A percentile compares a stretch with the other conserved stretches of the same genome.
phyloP scores from a whole-genome alignment of 352 stramenopile genomes.

The Pythium sp. region DNA sequence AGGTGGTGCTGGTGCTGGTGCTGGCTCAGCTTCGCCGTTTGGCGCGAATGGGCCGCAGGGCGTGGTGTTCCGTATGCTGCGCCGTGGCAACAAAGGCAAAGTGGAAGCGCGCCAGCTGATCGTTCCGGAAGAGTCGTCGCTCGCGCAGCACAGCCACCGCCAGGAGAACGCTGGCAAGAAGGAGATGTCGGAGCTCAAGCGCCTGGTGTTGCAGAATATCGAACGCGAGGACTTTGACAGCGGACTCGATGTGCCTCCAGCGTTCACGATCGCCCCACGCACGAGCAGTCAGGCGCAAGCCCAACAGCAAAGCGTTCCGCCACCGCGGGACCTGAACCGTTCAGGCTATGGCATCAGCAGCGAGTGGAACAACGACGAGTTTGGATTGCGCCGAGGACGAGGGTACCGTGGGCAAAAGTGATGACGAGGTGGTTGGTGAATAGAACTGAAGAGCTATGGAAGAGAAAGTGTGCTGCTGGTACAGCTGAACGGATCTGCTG shows the following conservation, averaged over 20 bases:
- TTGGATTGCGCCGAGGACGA: conserved; percentile 63
- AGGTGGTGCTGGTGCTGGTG: neutral
- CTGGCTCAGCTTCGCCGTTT: conserved; percentile 18
- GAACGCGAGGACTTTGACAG: conserved; percentile 79
- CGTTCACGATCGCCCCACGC: conserved; percentile 14
- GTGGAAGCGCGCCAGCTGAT: conserved; percentile 93
- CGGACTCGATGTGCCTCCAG: conserved; percentile 8
- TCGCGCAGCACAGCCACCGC: conserved; percentile 89
- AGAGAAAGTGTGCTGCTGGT: no score
- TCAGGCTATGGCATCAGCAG: conserved; percentile 59
- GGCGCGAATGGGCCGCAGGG: conserved; percentile 33
- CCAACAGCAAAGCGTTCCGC: conserved; percentile 15
- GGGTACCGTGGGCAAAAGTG: conserved; percentile 67
- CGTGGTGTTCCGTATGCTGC: conserved; percentile 93
- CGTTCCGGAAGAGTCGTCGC: conserved; percentile 91
- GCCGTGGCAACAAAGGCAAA: conserved; percentile 96
- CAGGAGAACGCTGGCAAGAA: conserved; percentile 86
- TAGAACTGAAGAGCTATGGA: neutral
- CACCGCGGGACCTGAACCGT: conserved; percentile 29
- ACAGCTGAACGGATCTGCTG: neutral
- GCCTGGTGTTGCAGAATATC: conserved; percentile 82
- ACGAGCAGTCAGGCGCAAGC: conserved; percentile 7
- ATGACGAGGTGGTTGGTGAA: conserved; percentile 7
- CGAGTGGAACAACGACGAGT: conserved; percentile 87
- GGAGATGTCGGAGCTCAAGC: conserved; percentile 86